Evolutionary conservation across 2,329 filamentous ascomycete species (phyloP).

Genomic region (Onygenales sp.): DNA sequence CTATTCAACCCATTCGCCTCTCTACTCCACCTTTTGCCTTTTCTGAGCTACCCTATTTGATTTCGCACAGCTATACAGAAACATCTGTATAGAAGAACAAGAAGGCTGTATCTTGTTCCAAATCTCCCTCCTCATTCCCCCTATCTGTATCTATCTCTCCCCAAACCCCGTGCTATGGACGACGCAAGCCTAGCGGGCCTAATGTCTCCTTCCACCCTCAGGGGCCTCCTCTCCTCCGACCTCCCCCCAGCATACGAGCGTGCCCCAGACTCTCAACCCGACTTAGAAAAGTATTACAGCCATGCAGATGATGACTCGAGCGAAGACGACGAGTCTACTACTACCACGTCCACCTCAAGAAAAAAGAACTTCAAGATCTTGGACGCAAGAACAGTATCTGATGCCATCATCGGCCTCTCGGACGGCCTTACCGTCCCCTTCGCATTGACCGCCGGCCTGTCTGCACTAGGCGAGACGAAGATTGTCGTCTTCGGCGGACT

Average conservation of each 20-base stretch:
- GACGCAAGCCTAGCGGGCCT: too few species aligned
- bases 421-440: slow-evolving; percentile 75
- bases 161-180: too few species aligned
- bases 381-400: slow-evolving; percentile 34
- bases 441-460: slow-evolving; percentile 63
- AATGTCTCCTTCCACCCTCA: background rate
- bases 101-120: too few species aligned
- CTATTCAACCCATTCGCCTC: too few species aligned
- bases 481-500: slow-evolving; percentile 63
- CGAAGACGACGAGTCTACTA: background rate
- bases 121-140: too few species aligned
- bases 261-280: background rate
- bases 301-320: background rate
- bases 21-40: too few species aligned
- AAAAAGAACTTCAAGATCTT: slow-evolving; percentile 21
- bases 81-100: too few species aligned
- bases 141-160: too few species aligned
- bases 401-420: slow-evolving; percentile 66
- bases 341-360: slow-evolving; percentile 6
- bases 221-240: background rate
- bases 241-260: background rate
- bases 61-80: too few species aligned
- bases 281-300: background rate
- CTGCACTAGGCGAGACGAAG: slow-evolving; percentile 50
- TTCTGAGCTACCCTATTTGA: too few species aligned